A percentile compares a stretch with the other conserved stretches of the same genome.
phyloP scores from a whole-genome alignment of 139 green algal species.

The Coelastrella sp. region DNA sequence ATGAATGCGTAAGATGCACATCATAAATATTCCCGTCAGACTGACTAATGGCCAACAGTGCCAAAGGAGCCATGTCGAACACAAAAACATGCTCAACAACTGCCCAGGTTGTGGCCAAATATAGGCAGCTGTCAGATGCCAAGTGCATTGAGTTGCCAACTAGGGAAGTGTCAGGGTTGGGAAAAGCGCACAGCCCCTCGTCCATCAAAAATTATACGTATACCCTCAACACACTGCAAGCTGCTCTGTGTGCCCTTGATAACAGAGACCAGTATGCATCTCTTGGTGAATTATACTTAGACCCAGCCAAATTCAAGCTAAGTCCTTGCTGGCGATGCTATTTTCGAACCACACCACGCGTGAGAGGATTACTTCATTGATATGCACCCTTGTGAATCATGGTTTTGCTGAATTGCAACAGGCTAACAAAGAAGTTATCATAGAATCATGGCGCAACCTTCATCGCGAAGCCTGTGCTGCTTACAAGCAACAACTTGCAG shows the following conservation, averaged over 20 bases:
- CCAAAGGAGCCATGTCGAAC: not conserved
- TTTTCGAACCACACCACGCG: not conserved
- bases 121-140: not conserved
- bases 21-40: not conserved
- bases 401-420: not conserved
- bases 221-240: not conserved
- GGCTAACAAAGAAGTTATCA: not conserved
- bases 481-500: not conserved
- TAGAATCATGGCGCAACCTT: not conserved
- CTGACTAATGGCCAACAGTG: not conserved
- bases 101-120: not conserved
- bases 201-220: not conserved
- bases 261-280: not conserved
- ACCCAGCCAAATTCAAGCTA: not conserved
- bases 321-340: not conserved
- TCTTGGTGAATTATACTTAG: constrained; percentile 4
- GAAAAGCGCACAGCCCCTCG: not conserved
- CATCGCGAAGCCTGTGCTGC: not conserved
- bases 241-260: not conserved
- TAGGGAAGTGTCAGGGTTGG: not conserved
- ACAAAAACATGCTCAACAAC: not conserved
- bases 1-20: not conserved
- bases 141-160: not conserved
- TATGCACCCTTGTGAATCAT: not conserved
- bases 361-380: not conserved